phyloP scores from a whole-genome alignment of 2,329 filamentous ascomycete species.

The Triangularia setosa region DNA sequence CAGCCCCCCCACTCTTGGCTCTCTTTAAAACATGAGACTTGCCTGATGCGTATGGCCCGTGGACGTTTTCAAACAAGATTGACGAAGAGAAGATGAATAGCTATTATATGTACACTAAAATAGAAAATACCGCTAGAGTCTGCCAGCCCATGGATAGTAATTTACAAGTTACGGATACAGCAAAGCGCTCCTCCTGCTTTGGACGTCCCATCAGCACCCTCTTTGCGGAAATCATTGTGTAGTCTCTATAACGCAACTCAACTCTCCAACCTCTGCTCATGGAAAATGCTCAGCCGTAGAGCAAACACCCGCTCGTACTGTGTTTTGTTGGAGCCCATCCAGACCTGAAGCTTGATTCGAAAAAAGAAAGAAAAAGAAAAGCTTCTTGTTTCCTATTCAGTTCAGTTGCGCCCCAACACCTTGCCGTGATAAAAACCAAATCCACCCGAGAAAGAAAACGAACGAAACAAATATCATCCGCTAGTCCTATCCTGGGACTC shows the following conservation, averaged over 20 bases:
- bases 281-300: background rate
- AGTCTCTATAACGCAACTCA: background rate
- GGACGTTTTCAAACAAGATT: background rate
- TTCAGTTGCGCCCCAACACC: background rate
- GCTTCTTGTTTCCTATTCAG: background rate
- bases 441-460: background rate
- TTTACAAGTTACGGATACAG: background rate
- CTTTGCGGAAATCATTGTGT: background rate
- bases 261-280: background rate
- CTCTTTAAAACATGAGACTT: background rate
- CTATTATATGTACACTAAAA: background rate
- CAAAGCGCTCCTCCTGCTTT: background rate
- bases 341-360: background rate
- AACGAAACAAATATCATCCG: background rate
- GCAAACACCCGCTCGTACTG: background rate
- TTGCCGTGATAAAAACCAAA: background rate
- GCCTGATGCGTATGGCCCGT: background rate
- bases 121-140: background rate
- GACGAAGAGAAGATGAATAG: background rate
- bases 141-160: background rate
- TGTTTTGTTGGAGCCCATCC: background rate
- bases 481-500: slow-evolving; percentile 18
- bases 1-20: background rate
- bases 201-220: background rate
- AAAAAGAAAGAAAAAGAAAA: background rate